Conservation (phyloP, 805 yeast genomes). For the Kockiozyma suomiensis region DNA sequence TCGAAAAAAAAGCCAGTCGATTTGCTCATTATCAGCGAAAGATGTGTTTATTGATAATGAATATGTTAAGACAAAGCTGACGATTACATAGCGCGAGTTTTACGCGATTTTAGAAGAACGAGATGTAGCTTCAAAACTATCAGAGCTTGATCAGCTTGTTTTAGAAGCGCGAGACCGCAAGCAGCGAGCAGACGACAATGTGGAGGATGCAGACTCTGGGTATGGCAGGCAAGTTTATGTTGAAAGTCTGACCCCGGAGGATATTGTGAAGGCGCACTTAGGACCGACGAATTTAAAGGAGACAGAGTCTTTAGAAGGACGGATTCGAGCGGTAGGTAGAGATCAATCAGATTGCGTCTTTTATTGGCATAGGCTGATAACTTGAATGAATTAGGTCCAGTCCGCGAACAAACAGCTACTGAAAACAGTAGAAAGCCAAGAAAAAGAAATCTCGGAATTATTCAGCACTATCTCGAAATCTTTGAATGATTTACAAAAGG, state of each 20-base stretch:
- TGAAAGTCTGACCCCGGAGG: constrained; percentile 40
- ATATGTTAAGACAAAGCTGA: not conserved
- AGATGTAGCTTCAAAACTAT: constrained; percentile 44
- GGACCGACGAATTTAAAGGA: constrained; percentile 34
- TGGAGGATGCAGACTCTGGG: constrained; percentile 10
- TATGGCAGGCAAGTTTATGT: constrained; percentile 34
- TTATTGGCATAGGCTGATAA: not conserved
- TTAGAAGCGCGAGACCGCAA: constrained; percentile 42
- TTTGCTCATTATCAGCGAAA: too few relatives aligned
- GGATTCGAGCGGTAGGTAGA: constrained; percentile 20
- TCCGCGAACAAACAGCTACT: constrained; percentile 20
- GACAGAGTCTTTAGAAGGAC: constrained; percentile 29
- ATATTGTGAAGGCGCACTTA: constrained; percentile 39
- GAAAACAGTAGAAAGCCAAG: constrained; percentile 18
- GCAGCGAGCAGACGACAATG: constrained; percentile 24
- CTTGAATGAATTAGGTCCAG: constrained; percentile 6
- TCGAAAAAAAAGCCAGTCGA: too few relatives aligned
- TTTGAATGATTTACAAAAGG: constrained; percentile 17
- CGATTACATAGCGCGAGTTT: constrained; percentile 52
- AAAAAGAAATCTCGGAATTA: constrained; percentile 19
- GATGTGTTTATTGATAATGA: not conserved
- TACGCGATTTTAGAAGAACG: constrained; percentile 56
- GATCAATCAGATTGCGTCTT: not conserved
- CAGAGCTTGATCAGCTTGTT: constrained; percentile 47
- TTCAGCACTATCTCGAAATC: constrained; percentile 6